These are phyloP conservation scores for Purpureocillium takamizusanense DNA, from an alignment of 2,329 filamentous ascomycete species.

Conservation along the genomic window DNA sequence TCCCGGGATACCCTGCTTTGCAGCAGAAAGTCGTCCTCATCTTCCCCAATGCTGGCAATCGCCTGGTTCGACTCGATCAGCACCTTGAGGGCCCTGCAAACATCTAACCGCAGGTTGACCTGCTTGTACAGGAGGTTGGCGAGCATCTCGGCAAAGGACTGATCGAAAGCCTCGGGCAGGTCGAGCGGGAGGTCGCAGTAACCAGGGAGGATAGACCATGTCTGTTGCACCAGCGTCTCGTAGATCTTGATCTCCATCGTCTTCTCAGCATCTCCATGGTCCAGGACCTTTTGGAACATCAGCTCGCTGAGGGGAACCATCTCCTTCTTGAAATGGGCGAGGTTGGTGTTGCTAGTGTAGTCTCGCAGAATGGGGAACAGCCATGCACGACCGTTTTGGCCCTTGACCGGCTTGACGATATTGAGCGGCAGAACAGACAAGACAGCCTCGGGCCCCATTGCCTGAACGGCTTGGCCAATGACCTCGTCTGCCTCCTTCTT, in stretches of 20 bases:
- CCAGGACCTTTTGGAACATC: conserved; percentile 82
- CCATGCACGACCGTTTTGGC: conserved; percentile 84
- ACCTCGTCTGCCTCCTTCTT: conserved; percentile 94
- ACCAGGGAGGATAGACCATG: conserved; percentile 87
- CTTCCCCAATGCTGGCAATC: conserved; percentile 59
- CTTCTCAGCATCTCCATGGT: conserved; percentile 75
- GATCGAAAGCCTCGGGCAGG: conserved; percentile 67
- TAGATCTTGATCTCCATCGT: conserved; percentile 97
- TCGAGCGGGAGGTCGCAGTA: conserved; percentile 93
- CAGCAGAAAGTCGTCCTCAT: conserved; percentile 63
- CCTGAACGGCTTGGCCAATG: conserved; percentile 75
- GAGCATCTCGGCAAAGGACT: conserved; percentile 79
- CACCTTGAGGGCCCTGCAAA: conserved; percentile 79
- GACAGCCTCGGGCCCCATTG: conserved; percentile 82
- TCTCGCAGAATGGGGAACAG: conserved; percentile 86
- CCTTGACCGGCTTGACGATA: conserved; percentile 64
- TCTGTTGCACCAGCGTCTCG: conserved; percentile 90
- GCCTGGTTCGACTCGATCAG: conserved; percentile 88
- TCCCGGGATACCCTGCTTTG: conserved; percentile 71
- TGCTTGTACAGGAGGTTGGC: conserved; percentile 91
- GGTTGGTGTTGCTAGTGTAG: conserved; percentile 77
- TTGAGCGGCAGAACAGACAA: conserved; percentile 80
- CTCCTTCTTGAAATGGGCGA: conserved; percentile 76
- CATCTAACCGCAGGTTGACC: conserved; percentile 73
- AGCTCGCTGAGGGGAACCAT: conserved; percentile 83